Percentiles rank a stretch among this genome's conserved stretches.
phyloP scores from a whole-genome alignment of 805 yeast species.

The Vanderwaltozyma tropicalis region DNA sequence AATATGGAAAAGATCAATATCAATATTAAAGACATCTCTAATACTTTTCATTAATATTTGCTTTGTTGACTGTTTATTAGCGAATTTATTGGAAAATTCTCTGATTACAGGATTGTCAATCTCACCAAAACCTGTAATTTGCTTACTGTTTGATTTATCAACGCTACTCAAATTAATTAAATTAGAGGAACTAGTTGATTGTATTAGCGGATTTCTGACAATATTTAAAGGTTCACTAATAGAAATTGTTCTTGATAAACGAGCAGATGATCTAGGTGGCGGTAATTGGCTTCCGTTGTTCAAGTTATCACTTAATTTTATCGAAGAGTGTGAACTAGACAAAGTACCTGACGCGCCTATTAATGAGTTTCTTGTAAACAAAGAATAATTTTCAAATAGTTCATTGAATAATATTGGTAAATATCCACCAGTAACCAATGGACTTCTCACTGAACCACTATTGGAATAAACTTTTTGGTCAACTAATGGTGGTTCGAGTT shows the following conservation, averaged over 20 bases:
- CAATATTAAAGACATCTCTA: constrained; percentile 55
- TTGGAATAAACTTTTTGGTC: constrained; percentile 18
- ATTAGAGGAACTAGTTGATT: neutral
- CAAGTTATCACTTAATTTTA: neutral
- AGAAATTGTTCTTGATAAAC: constrained; percentile 9
- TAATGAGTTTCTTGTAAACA: constrained; percentile 43
- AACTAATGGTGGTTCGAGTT: constrained; percentile 46
- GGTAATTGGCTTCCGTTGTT: constrained; percentile 1
- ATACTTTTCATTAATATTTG: constrained; percentile 45
- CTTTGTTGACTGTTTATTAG: constrained; percentile 23
- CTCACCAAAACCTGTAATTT: constrained; percentile 38
- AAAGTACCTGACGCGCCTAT: constrained; percentile 42
- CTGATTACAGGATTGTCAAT: constrained; percentile 31
- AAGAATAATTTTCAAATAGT: constrained; percentile 41
- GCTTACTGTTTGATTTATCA: constrained; percentile 4
- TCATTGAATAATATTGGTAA: constrained; percentile 58
- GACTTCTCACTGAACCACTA: constrained; percentile 42
- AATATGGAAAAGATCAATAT: constrained; percentile 45
- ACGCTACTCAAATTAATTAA: neutral
- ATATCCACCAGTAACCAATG: constrained; percentile 52
- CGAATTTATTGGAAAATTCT: constrained; percentile 13
- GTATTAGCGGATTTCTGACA: neutral
- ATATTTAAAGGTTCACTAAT: constrained; percentile 7
- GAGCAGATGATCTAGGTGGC: constrained; percentile 18
- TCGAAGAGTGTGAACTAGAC: constrained; percentile 2